Evolutionary conservation across 2,329 filamentous ascomycete genomes (phyloP), one percentile per base, ranked within the genome.

Genomic region (Zarea fungicola): DNA sequence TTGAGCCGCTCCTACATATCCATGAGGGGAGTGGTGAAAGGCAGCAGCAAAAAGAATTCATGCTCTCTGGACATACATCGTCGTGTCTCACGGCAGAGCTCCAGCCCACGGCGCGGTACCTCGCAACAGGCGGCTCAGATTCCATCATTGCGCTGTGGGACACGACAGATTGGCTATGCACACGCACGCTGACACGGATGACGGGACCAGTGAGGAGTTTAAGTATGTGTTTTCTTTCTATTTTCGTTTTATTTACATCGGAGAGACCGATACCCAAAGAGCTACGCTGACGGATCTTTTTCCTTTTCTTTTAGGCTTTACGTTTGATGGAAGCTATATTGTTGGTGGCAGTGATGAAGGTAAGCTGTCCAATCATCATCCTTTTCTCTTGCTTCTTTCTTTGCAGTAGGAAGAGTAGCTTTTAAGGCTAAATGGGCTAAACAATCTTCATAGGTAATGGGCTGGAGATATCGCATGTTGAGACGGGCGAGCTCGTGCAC

Each of bases 101-200:
- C 58, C 85, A 87, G 54, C 86, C 87, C 1, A 81, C 79, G 37
- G 87, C 83, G 34, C 75, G 81, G 35, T 86, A 83, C 60, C 72
- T 92, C 37, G 87, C 87, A 0, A 86, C 85, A 0, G 87, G 87
- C 25, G 86, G 85, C 9, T 81, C 83, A 9, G 87, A 92, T 60
- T 85, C 84, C 1, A 77, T 89, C 43, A 85, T 91, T 55, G 76
- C 84, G 5, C 71, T 92, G 3, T 92, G 87, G 84, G 86, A 91
- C 59, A 90, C 87, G 4, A 75, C 76, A 34, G 83, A 87, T 56
- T 90, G 86, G 85, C 80, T 87, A 49, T 90, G 86, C 60, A 78
- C 84, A 59, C 77, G 83, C 52, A 89, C 85, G 1, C 72, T 90
- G 35, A 81, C 81, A 29, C 76, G 79, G 57, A 85, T 88, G 71